phyloP scores from a whole-genome alignment of 495 filamentous ascomycete species.

The Hypomontagnella submonticulosa region DNA sequence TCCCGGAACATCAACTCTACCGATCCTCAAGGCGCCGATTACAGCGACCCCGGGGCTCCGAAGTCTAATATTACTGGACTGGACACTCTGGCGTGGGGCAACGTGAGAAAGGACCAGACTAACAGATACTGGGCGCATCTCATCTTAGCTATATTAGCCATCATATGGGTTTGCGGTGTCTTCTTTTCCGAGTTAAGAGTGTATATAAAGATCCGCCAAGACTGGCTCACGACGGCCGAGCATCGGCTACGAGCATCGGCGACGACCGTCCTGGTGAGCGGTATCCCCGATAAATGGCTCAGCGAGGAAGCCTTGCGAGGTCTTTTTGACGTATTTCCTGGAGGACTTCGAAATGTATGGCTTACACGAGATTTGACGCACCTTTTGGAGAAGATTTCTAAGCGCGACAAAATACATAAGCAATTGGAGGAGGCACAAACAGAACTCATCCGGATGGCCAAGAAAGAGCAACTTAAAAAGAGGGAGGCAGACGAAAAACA shows the following conservation, averaged over 20 bases:
- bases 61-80: slow-evolving; percentile 69
- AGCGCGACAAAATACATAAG: slow-evolving; percentile 75
- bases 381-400: slow-evolving; percentile 85
- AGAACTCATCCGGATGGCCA: slow-evolving; percentile 79
- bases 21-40: slow-evolving; percentile 40
- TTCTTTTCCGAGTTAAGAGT: slow-evolving; percentile 88
- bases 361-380: slow-evolving; percentile 92
- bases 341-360: slow-evolving; percentile 96
- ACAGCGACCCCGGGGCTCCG: slow-evolving; percentile 47
- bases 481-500: slow-evolving; percentile 71
- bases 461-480: slow-evolving; percentile 78
- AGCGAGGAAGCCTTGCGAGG: slow-evolving; percentile 79
- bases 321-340: slow-evolving; percentile 97
- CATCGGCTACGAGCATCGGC: slow-evolving; percentile 95
- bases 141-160: slow-evolving; percentile 79
- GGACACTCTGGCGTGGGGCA: slow-evolving; percentile 89
- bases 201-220: slow-evolving; percentile 95
- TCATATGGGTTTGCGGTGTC: slow-evolving; percentile 86
- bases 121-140: slow-evolving; percentile 90
- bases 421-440: slow-evolving; percentile 86
- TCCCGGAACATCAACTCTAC: slow-evolving; percentile 47
- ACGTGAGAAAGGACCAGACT: slow-evolving; percentile 76
- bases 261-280: slow-evolving; percentile 91
- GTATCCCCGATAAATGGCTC: slow-evolving; percentile 90
- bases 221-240: slow-evolving; percentile 94